These are phyloP conservation scores for Arthrobotrys sinensis DNA, from an alignment of 2,329 filamentous ascomycete genomes.

Conservation along the genomic window DNA sequence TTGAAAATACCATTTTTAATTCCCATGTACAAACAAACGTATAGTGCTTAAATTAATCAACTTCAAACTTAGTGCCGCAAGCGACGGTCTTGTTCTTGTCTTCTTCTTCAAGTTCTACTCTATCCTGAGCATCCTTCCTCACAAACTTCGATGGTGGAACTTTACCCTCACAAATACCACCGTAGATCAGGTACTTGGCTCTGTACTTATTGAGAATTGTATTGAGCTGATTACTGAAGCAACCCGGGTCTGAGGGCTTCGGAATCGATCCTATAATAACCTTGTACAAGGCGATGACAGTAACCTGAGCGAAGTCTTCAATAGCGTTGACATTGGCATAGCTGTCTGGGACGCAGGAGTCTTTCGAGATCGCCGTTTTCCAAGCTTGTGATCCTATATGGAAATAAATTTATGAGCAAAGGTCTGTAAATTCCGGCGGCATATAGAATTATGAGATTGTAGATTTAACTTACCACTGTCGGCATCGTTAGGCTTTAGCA, in stretches of 20 bases:
- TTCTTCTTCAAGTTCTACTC: background rate
- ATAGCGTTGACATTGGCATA: slow-evolving; percentile 38
- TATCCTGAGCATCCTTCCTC: slow-evolving; percentile 15
- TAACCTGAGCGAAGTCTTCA: slow-evolving; percentile 45
- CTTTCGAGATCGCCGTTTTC: slow-evolving; percentile 11
- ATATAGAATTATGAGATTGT: background rate
- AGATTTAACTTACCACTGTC: slow-evolving; percentile 27
- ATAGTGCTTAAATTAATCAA: background rate
- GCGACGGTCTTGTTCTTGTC: slow-evolving; percentile 14
- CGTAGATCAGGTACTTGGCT: slow-evolving; percentile 17
- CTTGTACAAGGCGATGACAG: slow-evolving; percentile 38
- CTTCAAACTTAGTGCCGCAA: slow-evolving; percentile 13
- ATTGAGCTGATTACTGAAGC: slow-evolving; percentile 30
- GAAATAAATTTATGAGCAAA: background rate
- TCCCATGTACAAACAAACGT: no score
- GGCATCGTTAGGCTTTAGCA: slow-evolving; percentile 32
- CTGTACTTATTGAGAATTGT: slow-evolving; percentile 6
- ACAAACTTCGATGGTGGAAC: slow-evolving; percentile 38
- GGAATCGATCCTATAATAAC: slow-evolving; percentile 27
- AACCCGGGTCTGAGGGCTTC: slow-evolving; percentile 14
- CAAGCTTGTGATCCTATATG: slow-evolving; percentile 25
- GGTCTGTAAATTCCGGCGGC: background rate
- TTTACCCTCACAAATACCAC: slow-evolving; percentile 22
- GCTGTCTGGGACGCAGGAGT: slow-evolving; percentile 37
- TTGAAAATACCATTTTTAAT: no score